Conservation (phyloP, 225 moss, liverwort and hornwort species). For the Marchantia polymorpha region DNA sequence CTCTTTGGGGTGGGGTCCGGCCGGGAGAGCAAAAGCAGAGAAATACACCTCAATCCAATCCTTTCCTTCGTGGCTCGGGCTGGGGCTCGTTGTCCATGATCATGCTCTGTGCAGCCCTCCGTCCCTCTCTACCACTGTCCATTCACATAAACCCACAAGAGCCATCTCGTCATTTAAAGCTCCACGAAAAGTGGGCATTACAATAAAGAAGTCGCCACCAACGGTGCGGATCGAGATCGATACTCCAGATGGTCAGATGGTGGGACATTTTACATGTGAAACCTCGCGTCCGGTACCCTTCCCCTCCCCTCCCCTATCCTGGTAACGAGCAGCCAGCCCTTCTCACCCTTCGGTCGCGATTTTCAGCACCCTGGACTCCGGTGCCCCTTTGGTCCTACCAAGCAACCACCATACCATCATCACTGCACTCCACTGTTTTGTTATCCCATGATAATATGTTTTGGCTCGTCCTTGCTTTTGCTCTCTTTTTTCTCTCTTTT, state of each 20-base stretch:
- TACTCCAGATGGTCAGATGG: background rate
- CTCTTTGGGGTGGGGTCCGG: background rate
- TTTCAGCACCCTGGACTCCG: too few species aligned
- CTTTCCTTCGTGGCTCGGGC: background rate
- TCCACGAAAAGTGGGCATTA: background rate
- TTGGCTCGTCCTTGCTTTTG: too few species aligned
- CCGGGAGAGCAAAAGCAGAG: background rate
- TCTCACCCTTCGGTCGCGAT: too few species aligned
- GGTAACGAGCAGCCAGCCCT: too few species aligned
- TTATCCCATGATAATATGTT: too few species aligned
- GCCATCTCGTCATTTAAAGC: background rate
- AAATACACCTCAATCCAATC: slow-evolving; percentile 5
- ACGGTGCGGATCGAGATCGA: background rate
- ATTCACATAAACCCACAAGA: background rate
- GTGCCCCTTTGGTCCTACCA: too few species aligned
- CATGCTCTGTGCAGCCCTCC: background rate
- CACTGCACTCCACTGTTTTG: too few species aligned
- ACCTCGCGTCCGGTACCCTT: background rate
- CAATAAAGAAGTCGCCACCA: background rate
- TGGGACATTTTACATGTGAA: slow-evolving; percentile 3
- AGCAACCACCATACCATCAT: too few species aligned
- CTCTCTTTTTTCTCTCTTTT: too few species aligned
- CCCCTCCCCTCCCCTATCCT: too few species aligned
- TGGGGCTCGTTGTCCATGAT: background rate
- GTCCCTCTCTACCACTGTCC: background rate